Conservation (phyloP, 345 rosid species). For the Mangifera indica region DNA sequence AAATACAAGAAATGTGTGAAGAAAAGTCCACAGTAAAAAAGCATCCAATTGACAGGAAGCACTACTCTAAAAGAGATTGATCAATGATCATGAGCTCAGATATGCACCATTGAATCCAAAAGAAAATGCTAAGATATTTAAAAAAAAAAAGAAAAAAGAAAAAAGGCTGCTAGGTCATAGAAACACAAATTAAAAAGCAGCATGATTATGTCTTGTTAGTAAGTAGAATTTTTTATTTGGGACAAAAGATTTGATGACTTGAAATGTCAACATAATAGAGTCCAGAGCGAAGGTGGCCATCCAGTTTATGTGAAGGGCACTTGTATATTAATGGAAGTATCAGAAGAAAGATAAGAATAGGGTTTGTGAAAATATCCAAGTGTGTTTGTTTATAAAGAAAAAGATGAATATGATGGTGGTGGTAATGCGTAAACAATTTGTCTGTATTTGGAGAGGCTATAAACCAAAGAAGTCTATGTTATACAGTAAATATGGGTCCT, state of each 20-base stretch:
- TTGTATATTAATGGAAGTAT: constrained; percentile 25
- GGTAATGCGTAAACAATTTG: background rate
- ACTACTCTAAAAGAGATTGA: constrained; percentile 11
- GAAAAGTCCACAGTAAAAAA: background rate
- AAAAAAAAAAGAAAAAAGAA: background rate
- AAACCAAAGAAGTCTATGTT: background rate
- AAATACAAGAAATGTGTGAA: background rate
- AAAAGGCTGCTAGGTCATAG: too few relatives aligned
- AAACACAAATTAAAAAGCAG: background rate
- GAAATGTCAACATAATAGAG: constrained; percentile 23
- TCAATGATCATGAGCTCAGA: constrained; percentile 1
- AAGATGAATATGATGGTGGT: background rate
- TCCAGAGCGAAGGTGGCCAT: constrained; percentile 23
- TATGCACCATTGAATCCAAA: constrained; percentile 28
- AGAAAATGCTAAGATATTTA: background rate
- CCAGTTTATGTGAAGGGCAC: constrained; percentile 21
- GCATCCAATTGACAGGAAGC: constrained; percentile 5
- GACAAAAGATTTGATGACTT: background rate
- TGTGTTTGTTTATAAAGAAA: background rate
- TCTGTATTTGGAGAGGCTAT: background rate
- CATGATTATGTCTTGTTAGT: background rate
- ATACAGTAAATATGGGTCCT: constrained; percentile 9
- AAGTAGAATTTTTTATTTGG: background rate
- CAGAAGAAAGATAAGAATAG: background rate
- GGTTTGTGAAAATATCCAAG: background rate